Base-by-base conservation (phyloP, 768 basidiomycete species). In the Naganishia kalamii region DNA sequence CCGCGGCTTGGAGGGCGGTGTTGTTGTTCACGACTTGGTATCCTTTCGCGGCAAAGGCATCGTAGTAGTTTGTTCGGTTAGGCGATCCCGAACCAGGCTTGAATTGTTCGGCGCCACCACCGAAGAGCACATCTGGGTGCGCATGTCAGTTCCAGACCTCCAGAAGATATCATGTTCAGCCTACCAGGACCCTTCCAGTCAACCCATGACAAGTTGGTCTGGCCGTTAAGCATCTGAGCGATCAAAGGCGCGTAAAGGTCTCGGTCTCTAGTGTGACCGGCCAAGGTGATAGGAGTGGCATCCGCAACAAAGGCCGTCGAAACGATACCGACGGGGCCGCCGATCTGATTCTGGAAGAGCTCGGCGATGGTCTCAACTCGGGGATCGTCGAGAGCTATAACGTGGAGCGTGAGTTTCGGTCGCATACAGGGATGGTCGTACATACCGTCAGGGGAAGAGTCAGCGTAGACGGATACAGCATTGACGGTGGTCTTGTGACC, bases 401-500 rank as follows among this genome's bases (percentile, higher is more conserved):
- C 32, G 17, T 6, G 21, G 19, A 35, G 32, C 2, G 2, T 50
- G 8, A 25, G 29, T 10, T 25, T 50, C 7, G 46, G 8, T 19
- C 46, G 46, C 7, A 10, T 21, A 17, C 10, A 41, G 19, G 19
- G 10, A 19, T 10, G 40, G 40, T 19, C 3, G 2, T 0, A 57
- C 54, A 23, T 40, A 57, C 54, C 33, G 27, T 71, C 63, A 3
- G 70, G 70, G 21, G 76, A 77, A 19, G 65, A 70, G 59, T 76
- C 77, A 10, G 70, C 70, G 70, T 78, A 80, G 17, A 72, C 75
- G 62, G 77, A 77, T 17, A 78, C 67, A 30, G 76, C 78, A 65
- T 80, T 80, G 27, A 80, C 79, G 35, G 78, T 79, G 37, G 73
- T 50, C 65, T 77, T 77, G 63, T 74, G 69, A 32, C 79, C 79